phyloP scores from a whole-genome alignment of 805 yeast species.

The Pichia phayaonensis region DNA sequence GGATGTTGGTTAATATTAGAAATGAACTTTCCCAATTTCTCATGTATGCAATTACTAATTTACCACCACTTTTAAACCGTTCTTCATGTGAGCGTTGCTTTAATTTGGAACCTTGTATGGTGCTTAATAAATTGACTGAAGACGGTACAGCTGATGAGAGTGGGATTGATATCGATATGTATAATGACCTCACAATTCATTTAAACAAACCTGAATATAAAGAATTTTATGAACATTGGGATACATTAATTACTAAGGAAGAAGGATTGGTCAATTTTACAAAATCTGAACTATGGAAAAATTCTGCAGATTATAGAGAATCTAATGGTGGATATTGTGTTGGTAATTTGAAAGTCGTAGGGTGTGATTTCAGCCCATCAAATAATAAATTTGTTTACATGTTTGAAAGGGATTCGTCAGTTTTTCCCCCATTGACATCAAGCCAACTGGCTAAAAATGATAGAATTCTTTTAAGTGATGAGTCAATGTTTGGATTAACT shows the following conservation, averaged over 20 bases:
- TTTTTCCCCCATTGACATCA: constrained; percentile 18
- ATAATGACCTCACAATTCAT: constrained; percentile 43
- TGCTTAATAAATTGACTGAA: constrained; percentile 51
- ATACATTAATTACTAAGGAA: constrained; percentile 62
- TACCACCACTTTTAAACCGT: constrained; percentile 48
- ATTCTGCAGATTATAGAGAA: constrained; percentile 54
- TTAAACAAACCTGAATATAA: constrained; percentile 36
- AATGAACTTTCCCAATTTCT: constrained; percentile 59
- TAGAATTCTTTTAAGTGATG: constrained; percentile 69
- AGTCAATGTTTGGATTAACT: constrained; percentile 59
- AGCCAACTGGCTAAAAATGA: constrained; percentile 55
- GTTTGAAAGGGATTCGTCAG: constrained; percentile 32
- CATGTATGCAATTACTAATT: constrained; percentile 38
- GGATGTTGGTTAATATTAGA: constrained; percentile 62
- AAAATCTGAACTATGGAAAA: constrained; percentile 63
- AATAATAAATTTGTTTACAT: constrained; percentile 36
- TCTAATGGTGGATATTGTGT: constrained; percentile 49
- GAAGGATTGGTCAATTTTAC: constrained; percentile 47
- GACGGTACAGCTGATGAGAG: constrained; percentile 47
- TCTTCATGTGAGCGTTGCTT: constrained; percentile 58
- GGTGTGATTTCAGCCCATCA: constrained; percentile 14
- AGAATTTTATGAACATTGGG: constrained; percentile 67
- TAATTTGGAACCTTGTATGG: constrained; percentile 53
- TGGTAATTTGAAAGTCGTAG: constrained; percentile 39
- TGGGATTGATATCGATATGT: constrained; percentile 44